These are phyloP conservation scores for Pseudogymnoascus sp. DNA, from an alignment of 2,329 filamentous ascomycete genomes.

Conservation along the genomic window DNA sequence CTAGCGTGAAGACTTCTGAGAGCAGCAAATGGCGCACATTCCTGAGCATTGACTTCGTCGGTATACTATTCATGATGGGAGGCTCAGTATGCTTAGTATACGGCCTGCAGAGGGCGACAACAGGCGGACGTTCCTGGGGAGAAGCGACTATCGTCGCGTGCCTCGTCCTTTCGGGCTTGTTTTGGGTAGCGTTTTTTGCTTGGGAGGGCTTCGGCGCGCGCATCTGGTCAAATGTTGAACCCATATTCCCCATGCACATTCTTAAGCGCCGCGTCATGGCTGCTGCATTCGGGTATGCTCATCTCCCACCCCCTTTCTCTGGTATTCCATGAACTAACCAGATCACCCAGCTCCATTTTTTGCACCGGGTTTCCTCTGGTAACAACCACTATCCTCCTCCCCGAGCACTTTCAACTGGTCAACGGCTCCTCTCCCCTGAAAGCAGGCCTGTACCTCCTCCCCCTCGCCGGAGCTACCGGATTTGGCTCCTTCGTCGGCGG, in stretches of 20 bases:
- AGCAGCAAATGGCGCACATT: neutral
- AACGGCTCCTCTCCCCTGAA: neutral
- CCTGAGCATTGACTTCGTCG: conserved; percentile 7
- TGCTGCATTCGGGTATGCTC: conserved; percentile 6
- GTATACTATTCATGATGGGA: conserved; percentile 8
- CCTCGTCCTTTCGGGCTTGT: conserved; percentile 3
- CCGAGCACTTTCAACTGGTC: conserved; percentile 12
- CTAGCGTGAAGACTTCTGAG: neutral
- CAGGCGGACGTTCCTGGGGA: neutral
- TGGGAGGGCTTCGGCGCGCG: neutral
- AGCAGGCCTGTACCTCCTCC: conserved; percentile 11
- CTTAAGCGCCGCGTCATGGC: conserved; percentile 11
- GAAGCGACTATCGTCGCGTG: neutral
- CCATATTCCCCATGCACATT: neutral
- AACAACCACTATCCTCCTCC: conserved; percentile 10
- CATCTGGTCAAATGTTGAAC: neutral
- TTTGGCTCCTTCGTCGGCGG: conserved; percentile 11
- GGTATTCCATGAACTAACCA: neutral
- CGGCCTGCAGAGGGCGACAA: neutral
- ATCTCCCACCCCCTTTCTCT: neutral
- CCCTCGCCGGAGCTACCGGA: conserved; percentile 8
- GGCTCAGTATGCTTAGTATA: conserved; percentile 10
- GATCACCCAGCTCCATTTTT: neutral
- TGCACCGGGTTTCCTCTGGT: conserved; percentile 9
- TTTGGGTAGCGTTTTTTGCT: conserved; percentile 4